Evolutionary conservation across 331 rosid species (phyloP), one percentile per base, ranked within the genome.

Genomic region (Phaseolus coccineus): DNA sequence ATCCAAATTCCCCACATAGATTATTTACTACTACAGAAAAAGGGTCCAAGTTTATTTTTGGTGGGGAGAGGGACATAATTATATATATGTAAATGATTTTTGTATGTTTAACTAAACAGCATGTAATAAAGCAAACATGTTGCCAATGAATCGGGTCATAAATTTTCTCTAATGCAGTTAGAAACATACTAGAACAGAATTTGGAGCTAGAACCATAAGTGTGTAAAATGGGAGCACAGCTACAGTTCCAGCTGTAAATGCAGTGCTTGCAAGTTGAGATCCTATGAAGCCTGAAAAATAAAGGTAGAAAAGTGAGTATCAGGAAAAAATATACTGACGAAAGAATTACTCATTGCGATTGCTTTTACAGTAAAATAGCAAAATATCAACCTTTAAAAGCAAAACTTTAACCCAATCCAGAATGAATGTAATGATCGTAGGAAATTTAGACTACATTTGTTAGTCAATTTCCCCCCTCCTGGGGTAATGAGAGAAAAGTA

Each of bases 161-260:
- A 56, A 48, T 28, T 74, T 61, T 70, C 80, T 42, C 16, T 51
- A 37, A 27, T 78, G 50, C 5, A 42, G 78, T 33, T 19, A 48
- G 69, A 55, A 64, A 83, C 96, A 71, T 91, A 96, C 99, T 50
- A 93, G 79, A 62, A 87, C 85, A 61, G 99, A 84, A 56, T 89
- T 90, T 30, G 99, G 99, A 67, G 97, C 98, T 62, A 93, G 67
- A 87, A 96, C 97, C 98, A 96, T 96, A 71, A 96, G 97, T 62
- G 91, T 81, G 81, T 96, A 96, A 83, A 90, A 96, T 37, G 99
- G 99, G 55, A 96, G 97, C 67, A 96, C 99, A 47, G 98, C 92
- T 52, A 81, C 15, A 65, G 98, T 96, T 77, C 99, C 99, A 77
- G 88, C 56, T 24, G 97, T 88, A 73, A 96, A 93, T 77, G 84